Evolutionary conservation across 2,329 filamentous ascomycete genomes (phyloP).

Genomic region (Diplodia intermedia): DNA sequence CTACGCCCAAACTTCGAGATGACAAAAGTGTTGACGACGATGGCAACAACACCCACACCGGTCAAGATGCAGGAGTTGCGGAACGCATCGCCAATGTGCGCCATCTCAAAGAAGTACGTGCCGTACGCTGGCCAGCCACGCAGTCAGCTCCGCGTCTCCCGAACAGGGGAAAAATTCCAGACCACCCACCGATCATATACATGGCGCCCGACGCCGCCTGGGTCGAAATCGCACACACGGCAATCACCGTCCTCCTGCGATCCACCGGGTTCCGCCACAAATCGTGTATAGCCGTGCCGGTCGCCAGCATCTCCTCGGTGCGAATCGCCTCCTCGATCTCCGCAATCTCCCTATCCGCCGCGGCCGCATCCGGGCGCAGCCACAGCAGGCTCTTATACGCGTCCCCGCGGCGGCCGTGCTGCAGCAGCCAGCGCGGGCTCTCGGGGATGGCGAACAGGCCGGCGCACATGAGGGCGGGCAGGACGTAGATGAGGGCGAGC

Average conservation of each 20-base stretch:
- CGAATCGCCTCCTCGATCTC: constrained; percentile 43
- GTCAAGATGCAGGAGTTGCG: constrained; percentile 64
- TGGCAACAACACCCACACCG: constrained; percentile 61
- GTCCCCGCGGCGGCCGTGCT: constrained; percentile 37
- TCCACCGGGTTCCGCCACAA: constrained; percentile 61
- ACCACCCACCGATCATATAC: constrained; percentile 47
- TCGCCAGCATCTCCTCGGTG: constrained; percentile 54
- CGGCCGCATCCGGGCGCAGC: constrained; percentile 40
- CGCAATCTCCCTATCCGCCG: constrained; percentile 38
- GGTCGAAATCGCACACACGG: constrained; percentile 57
- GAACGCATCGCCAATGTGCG: constrained; percentile 53
- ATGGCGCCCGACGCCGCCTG: constrained; percentile 64
- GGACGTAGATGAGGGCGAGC: constrained; percentile 61
- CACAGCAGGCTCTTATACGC: constrained; percentile 40
- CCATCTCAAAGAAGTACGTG: constrained; percentile 47
- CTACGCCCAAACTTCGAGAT: constrained; percentile 62
- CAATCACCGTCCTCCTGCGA: constrained; percentile 58
- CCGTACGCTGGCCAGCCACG: constrained; percentile 38
- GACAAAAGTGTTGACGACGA: constrained; percentile 60
- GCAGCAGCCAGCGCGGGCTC: constrained; percentile 55
- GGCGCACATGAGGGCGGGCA: constrained; percentile 56
- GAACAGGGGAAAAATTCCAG: not conserved
- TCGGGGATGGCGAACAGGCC: constrained; percentile 48
- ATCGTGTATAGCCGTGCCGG: constrained; percentile 58
- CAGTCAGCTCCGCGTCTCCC: not conserved